These are phyloP conservation scores for Strigomonas culicis DNA, from an alignment of 208 protist species.

Conservation along the genomic window DNA sequence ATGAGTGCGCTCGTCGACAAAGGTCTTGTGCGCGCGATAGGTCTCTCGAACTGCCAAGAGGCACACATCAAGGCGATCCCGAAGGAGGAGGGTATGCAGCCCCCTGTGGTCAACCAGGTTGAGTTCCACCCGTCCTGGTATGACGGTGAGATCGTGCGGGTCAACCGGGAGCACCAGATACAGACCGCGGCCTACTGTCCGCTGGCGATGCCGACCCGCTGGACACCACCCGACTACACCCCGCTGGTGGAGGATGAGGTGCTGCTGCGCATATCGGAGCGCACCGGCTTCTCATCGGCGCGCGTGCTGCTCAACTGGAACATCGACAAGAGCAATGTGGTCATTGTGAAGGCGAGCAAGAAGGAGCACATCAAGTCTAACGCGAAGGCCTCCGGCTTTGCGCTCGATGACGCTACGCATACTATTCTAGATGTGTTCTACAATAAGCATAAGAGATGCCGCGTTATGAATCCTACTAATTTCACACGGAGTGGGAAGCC, in stretches of 20 bases:
- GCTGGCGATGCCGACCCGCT: slow-evolving; percentile 67
- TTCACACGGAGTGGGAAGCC: slow-evolving; percentile 45
- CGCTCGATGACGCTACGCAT: slow-evolving; percentile 51
- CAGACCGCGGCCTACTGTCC: slow-evolving; percentile 85
- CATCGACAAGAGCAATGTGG: slow-evolving; percentile 75
- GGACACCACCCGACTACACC: slow-evolving; percentile 54
- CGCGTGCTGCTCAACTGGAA: slow-evolving; percentile 81
- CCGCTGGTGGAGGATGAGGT: slow-evolving; percentile 40
- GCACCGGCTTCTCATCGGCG: slow-evolving; percentile 58
- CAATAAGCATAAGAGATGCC: slow-evolving; percentile 31
- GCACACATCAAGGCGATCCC: slow-evolving; percentile 57
- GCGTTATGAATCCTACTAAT: slow-evolving; percentile 71
- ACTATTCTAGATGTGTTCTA: slow-evolving; percentile 59
- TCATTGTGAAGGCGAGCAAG: slow-evolving; percentile 74
- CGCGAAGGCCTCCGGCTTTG: slow-evolving; percentile 72
- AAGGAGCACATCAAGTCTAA: slow-evolving; percentile 79
- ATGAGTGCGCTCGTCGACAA: slow-evolving; percentile 84
- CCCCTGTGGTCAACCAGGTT: slow-evolving; percentile 88
- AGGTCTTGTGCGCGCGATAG: slow-evolving; percentile 86
- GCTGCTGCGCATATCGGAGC: slow-evolving; percentile 42
- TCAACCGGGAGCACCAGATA: slow-evolving; percentile 57
- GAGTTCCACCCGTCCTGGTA: slow-evolving; percentile 81
- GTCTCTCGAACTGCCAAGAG: slow-evolving; percentile 79
- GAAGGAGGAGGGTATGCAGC: slow-evolving; percentile 20
- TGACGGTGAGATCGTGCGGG: slow-evolving; percentile 39